These are phyloP conservation scores for Anthostomella pinea DNA, from an alignment of 2,329 filamentous ascomycete species.

Conservation along the genomic window DNA sequence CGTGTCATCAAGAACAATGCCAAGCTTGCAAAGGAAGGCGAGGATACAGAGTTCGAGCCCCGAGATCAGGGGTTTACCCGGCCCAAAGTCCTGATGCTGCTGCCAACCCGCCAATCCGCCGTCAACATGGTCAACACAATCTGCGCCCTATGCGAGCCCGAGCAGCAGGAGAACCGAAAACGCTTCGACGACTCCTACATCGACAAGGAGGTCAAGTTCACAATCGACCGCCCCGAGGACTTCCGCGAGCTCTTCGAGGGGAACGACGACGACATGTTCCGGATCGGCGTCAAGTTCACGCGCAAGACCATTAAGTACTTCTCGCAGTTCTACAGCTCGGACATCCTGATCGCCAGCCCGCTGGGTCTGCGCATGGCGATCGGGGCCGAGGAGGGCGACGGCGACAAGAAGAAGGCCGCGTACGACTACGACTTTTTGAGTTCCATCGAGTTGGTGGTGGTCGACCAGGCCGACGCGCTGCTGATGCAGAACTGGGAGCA, in stretches of 20 bases:
- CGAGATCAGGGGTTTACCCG: slow-evolving; percentile 94
- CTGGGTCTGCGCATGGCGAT: slow-evolving; percentile 88
- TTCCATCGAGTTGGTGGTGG: slow-evolving; percentile 84
- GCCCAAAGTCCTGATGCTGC: slow-evolving; percentile 85
- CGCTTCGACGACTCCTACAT: slow-evolving; percentile 84
- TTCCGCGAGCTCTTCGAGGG: slow-evolving; percentile 88
- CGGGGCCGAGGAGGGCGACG: slow-evolving; percentile 70
- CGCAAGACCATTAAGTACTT: slow-evolving; percentile 95
- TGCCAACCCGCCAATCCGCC: slow-evolving; percentile 86
- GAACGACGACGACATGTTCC: slow-evolving; percentile 97
- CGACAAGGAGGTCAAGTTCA: slow-evolving; percentile 65
- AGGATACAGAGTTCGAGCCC: slow-evolving; percentile 65
- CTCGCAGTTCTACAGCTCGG: slow-evolving; percentile 91
- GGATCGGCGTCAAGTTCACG: slow-evolving; percentile 93
- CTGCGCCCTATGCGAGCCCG: slow-evolving; percentile 70
- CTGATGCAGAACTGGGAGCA: slow-evolving; percentile 99
- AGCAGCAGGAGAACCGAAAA: slow-evolving; percentile 93
- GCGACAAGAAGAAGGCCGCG: slow-evolving; percentile 61
- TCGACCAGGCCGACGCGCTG: slow-evolving; percentile 90
- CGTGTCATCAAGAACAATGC: slow-evolving; percentile 90
- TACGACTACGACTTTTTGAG: slow-evolving; percentile 84
- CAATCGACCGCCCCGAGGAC: slow-evolving; percentile 75
- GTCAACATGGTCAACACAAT: slow-evolving; percentile 76
- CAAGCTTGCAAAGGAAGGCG: slow-evolving; percentile 65
- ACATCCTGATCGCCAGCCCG: slow-evolving; percentile 89